Evolutionary conservation across 2,329 filamentous ascomycete species (phyloP).

Genomic region (Aspergillus aculeatinus): DNA sequence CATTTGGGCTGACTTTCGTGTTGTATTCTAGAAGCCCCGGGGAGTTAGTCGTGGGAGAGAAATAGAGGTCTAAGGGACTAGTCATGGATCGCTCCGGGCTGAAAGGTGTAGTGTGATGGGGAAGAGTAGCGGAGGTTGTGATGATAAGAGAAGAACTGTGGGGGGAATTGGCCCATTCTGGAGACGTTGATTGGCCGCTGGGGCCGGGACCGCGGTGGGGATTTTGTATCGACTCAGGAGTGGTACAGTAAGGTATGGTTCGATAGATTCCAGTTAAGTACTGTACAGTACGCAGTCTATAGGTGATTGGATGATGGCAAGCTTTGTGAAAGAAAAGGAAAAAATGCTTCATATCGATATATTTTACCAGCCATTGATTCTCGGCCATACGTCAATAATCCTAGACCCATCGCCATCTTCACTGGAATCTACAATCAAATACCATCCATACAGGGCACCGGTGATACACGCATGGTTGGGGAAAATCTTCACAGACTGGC

Average conservation of each 20-base stretch:
- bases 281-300: background rate
- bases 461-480: conserved; percentile 81
- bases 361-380: conserved; percentile 28
- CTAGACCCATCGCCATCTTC: conserved; percentile 54
- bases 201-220: background rate
- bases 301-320: background rate
- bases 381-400: conserved; percentile 72
- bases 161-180: background rate
- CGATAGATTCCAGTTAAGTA: no score
- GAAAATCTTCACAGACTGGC: conserved; percentile 69
- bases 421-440: conserved; percentile 69
- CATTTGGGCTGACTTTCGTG: conserved; percentile 14
- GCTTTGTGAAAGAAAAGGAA: no score
- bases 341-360: background rate
- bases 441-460: conserved; percentile 69
- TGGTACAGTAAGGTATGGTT: background rate
- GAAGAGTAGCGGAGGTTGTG: background rate
- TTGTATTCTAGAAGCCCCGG: background rate
- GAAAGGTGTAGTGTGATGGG: background rate
- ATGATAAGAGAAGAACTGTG: background rate
- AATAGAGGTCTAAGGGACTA: background rate
- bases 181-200: background rate
- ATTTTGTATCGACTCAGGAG: background rate
- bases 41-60: background rate
- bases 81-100: background rate